These are phyloP conservation scores for Cystobasidium sp. DNA, from an alignment of 1,284 basidiomycete species.

Conservation along the genomic window DNA sequence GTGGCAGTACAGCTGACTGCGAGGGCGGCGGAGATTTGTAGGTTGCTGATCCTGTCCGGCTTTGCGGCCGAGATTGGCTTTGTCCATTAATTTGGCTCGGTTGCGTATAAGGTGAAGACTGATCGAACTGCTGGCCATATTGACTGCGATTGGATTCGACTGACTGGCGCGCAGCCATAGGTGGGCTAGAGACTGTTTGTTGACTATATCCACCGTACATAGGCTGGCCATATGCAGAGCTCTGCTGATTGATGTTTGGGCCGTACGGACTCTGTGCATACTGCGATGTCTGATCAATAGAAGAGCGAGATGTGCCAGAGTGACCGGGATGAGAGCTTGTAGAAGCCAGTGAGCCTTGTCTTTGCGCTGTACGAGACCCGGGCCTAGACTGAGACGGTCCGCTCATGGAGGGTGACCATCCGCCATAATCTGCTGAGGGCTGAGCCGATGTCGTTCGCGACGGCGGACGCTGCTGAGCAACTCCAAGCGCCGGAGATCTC, in stretches of 20 bases:
- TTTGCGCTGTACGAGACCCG: slow-evolving; percentile 6
- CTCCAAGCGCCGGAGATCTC: slow-evolving; percentile 12
- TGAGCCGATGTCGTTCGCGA: slow-evolving; percentile 7
- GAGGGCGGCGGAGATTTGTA: neutral
- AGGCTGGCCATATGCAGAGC: neutral
- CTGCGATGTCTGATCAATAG: neutral
- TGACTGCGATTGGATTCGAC: neutral
- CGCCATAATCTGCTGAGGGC: neutral
- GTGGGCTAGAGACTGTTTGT: slow-evolving; percentile 5
- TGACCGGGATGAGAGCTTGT: slow-evolving; percentile 8
- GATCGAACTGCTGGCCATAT: slow-evolving; percentile 5
- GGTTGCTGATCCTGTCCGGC: neutral
- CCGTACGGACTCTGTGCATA: neutral
- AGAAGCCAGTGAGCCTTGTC: slow-evolving; percentile 20
- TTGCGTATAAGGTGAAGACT: neutral
- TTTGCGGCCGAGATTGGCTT: neutral
- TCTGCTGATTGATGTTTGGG: neutral
- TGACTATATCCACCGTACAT: neutral
- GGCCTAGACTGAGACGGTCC: slow-evolving; percentile 10
- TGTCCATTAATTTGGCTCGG: neutral
- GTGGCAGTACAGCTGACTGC: neutral
- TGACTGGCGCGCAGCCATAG: neutral
- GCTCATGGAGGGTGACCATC: slow-evolving; percentile 14
- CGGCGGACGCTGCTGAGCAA: slow-evolving; percentile 8
- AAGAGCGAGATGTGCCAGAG: neutral